These are phyloP conservation scores for Isoetes taiwanensis DNA, from an alignment of 75 land plant genomes.

Conservation along the genomic window DNA sequence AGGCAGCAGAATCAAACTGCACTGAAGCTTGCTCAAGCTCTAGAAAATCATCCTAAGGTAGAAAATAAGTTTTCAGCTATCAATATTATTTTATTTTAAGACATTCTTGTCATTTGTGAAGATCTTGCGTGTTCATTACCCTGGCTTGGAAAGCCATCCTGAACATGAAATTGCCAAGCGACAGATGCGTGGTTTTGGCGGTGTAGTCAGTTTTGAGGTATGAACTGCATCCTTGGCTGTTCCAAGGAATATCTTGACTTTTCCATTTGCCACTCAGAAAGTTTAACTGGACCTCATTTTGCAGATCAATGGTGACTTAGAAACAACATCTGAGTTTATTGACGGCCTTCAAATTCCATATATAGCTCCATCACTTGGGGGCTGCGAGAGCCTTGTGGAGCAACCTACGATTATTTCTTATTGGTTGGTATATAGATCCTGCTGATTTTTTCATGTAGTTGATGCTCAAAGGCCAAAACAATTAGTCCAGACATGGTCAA, in stretches of 20 bases:
- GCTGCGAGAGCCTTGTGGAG: constrained; percentile 90
- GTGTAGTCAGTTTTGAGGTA: constrained; percentile 99
- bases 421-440: constrained; percentile 39
- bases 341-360: constrained; percentile 82
- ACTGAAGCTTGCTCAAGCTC: constrained; percentile 63
- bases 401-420: constrained; percentile 97
- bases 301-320: constrained; percentile 76
- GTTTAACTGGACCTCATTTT: too few species aligned
- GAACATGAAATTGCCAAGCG: constrained; percentile 78
- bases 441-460: neutral
- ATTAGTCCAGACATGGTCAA: too few species aligned
- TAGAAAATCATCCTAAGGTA: constrained; percentile 97
- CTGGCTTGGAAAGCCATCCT: constrained; percentile 93
- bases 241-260: neutral
- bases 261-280: too few species aligned
- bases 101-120: constrained; percentile 8
- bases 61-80: neutral
- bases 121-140: constrained; percentile 77
- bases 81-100: neutral
- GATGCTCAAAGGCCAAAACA: too few species aligned
- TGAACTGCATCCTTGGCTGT: too few species aligned
- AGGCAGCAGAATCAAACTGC: constrained; percentile 85
- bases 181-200: constrained; percentile 97
- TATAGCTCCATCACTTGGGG: constrained; percentile 95
- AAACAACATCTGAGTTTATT: constrained; percentile 47